Percentiles rank a stretch among this genome's conserved stretches.
Conservation (phyloP, 31 red algal species). For the Porphyra umbilicalis region DNA sequence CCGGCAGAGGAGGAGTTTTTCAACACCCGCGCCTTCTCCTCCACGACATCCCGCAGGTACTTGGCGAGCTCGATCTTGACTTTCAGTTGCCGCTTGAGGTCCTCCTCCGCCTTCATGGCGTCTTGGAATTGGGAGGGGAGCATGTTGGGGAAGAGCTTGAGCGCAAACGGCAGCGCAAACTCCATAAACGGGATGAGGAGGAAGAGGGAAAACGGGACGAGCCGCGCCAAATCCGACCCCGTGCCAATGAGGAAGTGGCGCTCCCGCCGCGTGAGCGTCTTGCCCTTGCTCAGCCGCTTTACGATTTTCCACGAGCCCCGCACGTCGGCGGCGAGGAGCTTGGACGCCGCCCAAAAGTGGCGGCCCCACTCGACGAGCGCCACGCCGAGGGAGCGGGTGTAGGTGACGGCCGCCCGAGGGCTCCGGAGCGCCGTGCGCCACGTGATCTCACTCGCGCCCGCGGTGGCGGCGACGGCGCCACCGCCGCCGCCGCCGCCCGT, state of each 20-base stretch:
- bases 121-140: conserved; percentile 98
- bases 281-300: conserved; percentile 65
- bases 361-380: conserved; percentile 55
- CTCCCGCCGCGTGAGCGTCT: conserved; percentile 83
- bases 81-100: conserved; percentile 84
- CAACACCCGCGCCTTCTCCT: conserved; percentile 75
- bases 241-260: conserved; percentile 87
- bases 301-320: conserved; percentile 71
- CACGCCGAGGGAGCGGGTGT: conserved; percentile 18
- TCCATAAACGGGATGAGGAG: conserved; percentile 97
- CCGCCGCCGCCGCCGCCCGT: neutral
- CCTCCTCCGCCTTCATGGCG: conserved; percentile 91
- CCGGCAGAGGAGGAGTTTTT: conserved; percentile 31
- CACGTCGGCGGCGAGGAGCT: conserved; percentile 86
- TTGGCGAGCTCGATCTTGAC: conserved; percentile 82
- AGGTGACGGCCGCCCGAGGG: conserved; percentile 31
- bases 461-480: neutral
- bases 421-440: conserved; percentile 58
- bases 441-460: conserved; percentile 8
- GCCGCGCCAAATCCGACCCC: conserved; percentile 76
- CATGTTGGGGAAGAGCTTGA: conserved; percentile 99
- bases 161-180: conserved; percentile 96
- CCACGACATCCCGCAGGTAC: conserved; percentile 94
- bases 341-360: conserved; percentile 90
- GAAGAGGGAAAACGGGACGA: conserved; percentile 96